A percentile compares a stretch with the other conserved stretches of the same genome.
These are phyloP conservation scores for Colletotrichum costaricense DNA, from an alignment of 2,329 filamentous ascomycete genomes.

Conservation along the genomic window DNA sequence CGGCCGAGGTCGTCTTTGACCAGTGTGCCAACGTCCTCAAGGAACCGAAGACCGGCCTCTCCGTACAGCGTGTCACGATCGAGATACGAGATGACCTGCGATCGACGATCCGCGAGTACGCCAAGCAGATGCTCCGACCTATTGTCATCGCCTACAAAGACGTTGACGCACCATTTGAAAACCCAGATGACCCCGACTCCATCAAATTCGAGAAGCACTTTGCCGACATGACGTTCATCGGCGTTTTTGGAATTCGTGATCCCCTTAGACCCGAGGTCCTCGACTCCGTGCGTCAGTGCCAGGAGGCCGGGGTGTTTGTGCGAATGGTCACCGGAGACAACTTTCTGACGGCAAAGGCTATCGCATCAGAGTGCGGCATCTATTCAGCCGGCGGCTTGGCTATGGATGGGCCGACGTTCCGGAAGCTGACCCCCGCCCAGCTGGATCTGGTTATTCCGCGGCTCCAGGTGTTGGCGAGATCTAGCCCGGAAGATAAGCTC, in stretches of 20 bases:
- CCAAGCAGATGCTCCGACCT: slow-evolving; percentile 73
- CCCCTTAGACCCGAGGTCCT: slow-evolving; percentile 57
- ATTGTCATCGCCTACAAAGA: slow-evolving; percentile 75
- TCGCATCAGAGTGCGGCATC: slow-evolving; percentile 80
- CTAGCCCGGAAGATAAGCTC: slow-evolving; percentile 74
- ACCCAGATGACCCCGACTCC: slow-evolving; percentile 27
- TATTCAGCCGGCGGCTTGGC: slow-evolving; percentile 67
- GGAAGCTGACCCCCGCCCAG: slow-evolving; percentile 68
- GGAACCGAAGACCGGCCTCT: slow-evolving; percentile 54
- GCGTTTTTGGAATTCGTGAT: slow-evolving; percentile 63
- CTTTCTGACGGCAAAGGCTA: slow-evolving; percentile 77
- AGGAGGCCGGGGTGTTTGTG: slow-evolving; percentile 57
- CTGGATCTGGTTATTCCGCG: slow-evolving; percentile 69
- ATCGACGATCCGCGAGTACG: slow-evolving; percentile 62
- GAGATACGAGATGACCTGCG: slow-evolving; percentile 45
- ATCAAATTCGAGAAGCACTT: slow-evolving; percentile 38
- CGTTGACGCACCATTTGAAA: slow-evolving; percentile 56
- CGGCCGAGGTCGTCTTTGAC: slow-evolving; percentile 65
- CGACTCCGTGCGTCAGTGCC: slow-evolving; percentile 52
- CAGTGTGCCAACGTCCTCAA: slow-evolving; percentile 54
- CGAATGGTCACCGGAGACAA: slow-evolving; percentile 63
- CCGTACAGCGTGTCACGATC: slow-evolving; percentile 43
- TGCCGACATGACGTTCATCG: slow-evolving; percentile 58
- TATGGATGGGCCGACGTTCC: slow-evolving; percentile 77
- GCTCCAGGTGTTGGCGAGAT: slow-evolving; percentile 73